Base-by-base conservation (phyloP, 495 filamentous ascomycete species). In the Penicillium coffeae region DNA sequence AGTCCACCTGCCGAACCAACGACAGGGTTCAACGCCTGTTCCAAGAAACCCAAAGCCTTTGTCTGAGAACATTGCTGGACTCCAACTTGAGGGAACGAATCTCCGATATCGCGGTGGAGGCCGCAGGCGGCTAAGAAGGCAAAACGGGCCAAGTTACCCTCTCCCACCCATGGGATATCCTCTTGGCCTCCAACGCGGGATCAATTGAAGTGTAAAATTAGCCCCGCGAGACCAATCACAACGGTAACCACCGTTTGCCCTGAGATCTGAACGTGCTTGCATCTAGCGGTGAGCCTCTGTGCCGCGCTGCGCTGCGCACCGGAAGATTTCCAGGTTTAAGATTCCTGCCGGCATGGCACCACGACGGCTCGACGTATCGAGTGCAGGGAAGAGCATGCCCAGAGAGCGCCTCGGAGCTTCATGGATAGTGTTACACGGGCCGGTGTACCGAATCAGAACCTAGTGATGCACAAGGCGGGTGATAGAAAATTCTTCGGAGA, bases 201-300 rank as follows among this genome's bases (percentile, higher is more conserved):
- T 30, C 19, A 21, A 27, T 42, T n/a, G 10, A 38, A 15, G 12
- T 51, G 18, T 39, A 38, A 35, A 40, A 18, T 40, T 39, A 40
- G 15, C 25, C 3, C 5, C 35, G 4, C 35, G 13, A 27, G 32
- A 13, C 55, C 51, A 54, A 54, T 58, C 47, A 54, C 21, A 22
- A 19, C 19, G n/a, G 9, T 12, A 14, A 21, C 36, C 36, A 20
- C 13, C 35, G 4, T 50, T 38, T 40, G 18, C 45, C 18, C 45
- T 30, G 32, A 39, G 48, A 58, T 55, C 45, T 36, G 38, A 44
- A 50, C 45, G 41, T 20, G 34, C 47, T 47, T 38, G 21, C 58
- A 64, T 61, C 37, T 64, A 62, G 60, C 60, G 60, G 60, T 64
- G 60, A 54, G 59, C 58, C 48, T 48, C 14, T 35, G 25, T 30